Evolutionary conservation across 2,329 filamentous ascomycete species (phyloP).

Genomic region (Berkeleyomyces rouxiae): DNA sequence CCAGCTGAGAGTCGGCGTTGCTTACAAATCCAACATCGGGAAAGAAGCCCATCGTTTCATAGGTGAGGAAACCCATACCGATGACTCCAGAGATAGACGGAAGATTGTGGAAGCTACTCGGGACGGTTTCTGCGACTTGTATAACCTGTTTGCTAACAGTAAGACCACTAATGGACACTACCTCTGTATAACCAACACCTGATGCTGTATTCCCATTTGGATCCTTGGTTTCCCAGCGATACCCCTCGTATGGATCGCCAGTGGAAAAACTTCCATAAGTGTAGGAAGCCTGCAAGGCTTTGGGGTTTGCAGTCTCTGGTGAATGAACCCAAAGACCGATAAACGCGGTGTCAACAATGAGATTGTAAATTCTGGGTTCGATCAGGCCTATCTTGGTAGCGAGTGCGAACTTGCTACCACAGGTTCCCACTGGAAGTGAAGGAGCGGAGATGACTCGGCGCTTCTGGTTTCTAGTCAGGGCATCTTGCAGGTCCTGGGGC

Average conservation of each 20-base stretch:
- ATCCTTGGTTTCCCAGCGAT: slow-evolving; percentile 27
- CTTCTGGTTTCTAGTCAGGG: slow-evolving; percentile 16
- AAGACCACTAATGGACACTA: slow-evolving; percentile 26
- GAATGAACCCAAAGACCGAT: slow-evolving; percentile 34
- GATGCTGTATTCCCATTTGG: slow-evolving; percentile 27
- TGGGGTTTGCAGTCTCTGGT: slow-evolving; percentile 23
- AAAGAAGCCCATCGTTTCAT: slow-evolving; percentile 26
- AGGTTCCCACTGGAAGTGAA: slow-evolving; percentile 17
- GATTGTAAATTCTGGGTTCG: slow-evolving; percentile 25
- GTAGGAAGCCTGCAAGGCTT: slow-evolving; percentile 25
- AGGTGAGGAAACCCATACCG: slow-evolving; percentile 26
- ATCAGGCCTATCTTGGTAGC: slow-evolving; percentile 28
- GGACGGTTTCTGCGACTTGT: slow-evolving; percentile 27
- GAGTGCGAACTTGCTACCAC: slow-evolving; percentile 25
- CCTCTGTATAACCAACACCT: slow-evolving; percentile 30
- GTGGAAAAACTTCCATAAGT: slow-evolving; percentile 23
- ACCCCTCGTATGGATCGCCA: slow-evolving; percentile 22
- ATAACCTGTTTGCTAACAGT: slow-evolving; percentile 26
- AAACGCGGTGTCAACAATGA: slow-evolving; percentile 31
- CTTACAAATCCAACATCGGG: no score
- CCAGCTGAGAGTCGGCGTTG: no score
- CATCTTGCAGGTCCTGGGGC: slow-evolving; percentile 19
- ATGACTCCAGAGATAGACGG: slow-evolving; percentile 23
- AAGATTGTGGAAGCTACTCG: slow-evolving; percentile 23
- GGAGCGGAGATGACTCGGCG: slow-evolving; percentile 19